A percentile compares a stretch with the other conserved stretches of the same genome.
Evolutionary conservation across 2,329 filamentous ascomycete species (phyloP).

Genomic region (Botrytis byssoidea): DNA sequence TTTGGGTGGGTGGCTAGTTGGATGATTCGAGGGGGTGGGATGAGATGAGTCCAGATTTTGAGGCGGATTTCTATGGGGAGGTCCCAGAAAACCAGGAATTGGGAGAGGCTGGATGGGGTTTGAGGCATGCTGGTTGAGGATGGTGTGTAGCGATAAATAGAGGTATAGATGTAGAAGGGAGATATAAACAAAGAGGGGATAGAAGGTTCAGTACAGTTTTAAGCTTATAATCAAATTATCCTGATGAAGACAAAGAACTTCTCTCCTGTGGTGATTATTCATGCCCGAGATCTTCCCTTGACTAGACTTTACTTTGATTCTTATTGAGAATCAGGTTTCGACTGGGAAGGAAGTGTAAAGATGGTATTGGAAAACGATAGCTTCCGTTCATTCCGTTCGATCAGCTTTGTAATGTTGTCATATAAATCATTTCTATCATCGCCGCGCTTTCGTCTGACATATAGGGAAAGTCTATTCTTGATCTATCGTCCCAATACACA

Average conservation of each 20-base stretch:
- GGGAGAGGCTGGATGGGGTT: background rate
- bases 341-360: background rate
- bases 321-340: background rate
- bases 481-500: background rate
- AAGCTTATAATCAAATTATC: background rate
- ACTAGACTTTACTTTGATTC: background rate
- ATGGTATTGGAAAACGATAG: background rate
- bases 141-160: background rate
- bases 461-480: background rate
- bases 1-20: background rate
- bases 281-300: background rate
- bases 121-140: background rate
- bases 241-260: background rate
- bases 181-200: background rate
- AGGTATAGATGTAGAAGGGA: background rate
- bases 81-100: background rate
- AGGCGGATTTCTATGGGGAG: background rate
- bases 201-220: background rate
- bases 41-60: constrained; percentile 2
- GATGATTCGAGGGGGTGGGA: background rate
- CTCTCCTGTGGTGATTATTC: background rate
- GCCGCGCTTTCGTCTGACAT: background rate
- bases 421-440: background rate
- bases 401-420: background rate
- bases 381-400: background rate